Evolutionary conservation across 352 stramenopile genomes (phyloP), one percentile per base, ranked within the genome.

Genomic region (Phytophthora pistaciae): DNA sequence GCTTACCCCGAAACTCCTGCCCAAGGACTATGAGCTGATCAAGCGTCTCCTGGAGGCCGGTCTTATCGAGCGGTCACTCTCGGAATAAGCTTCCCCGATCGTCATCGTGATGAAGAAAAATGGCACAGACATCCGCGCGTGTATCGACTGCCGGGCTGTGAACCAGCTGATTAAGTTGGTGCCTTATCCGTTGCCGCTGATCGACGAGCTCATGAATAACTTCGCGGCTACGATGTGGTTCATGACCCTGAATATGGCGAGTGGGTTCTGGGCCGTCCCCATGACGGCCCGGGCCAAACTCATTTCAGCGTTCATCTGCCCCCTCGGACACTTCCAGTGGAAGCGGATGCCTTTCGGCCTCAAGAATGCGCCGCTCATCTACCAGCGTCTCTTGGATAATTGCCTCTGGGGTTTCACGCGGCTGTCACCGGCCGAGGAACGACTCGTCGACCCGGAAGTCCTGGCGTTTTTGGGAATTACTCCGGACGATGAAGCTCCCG

Each of bases 41-140:
- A 66, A 60, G 7, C 16, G 31, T 1, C 40, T 62, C 20, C 53
- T 68, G 33, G 63, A 70, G 11, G 64, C 55, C 0, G 31, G 29
- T 1, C 9, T 75, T 1, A 68, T 72, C 4, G 57, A 68, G 40
- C 60, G 54, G 23, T 69, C 60, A 2, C 20, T 56, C 0, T 56
- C 54, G 1, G 10, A 21, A 0, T 75, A 57, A 57, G 68, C 68
- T 1, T 66, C 55, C 1, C 50, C 52, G 1, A 68, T 72, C 20
- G 52, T 72, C 14, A 64, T 72, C 18, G 66, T 64, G 16, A 65
- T 76, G 68, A 79, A 79, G 60, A 74, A 76, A 23, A 64, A 71
- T 1, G 59, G 55, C 1, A 57, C 48, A 1, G 33, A 53, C 5
- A 58, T 66, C 7, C 27, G 59, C 3, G n/a, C 57, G 5, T 68